Percentiles rank a stretch among this genome's conserved stretches.
phyloP scores from a whole-genome alignment of 2,329 filamentous ascomycete genomes.

The Cryphonectria radicalis region DNA sequence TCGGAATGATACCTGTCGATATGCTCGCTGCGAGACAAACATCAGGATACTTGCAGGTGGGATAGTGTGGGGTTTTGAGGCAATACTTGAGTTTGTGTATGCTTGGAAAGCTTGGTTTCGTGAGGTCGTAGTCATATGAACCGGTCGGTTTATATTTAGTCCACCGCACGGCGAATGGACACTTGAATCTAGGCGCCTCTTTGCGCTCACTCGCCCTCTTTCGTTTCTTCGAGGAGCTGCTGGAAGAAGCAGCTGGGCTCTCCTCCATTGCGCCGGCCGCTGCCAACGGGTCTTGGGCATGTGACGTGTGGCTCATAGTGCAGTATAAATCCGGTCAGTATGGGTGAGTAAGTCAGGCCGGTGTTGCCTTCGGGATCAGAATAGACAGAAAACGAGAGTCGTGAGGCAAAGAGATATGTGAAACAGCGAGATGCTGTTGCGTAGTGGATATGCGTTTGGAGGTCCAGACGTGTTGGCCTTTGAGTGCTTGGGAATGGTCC shows the following conservation, averaged over 20 bases:
- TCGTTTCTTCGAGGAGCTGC: not conserved
- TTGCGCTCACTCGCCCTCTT: not conserved
- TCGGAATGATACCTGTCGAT: not conserved
- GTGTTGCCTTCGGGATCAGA: not conserved
- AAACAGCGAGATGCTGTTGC: not conserved
- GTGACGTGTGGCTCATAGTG: not conserved
- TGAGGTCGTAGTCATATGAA: too few relatives aligned
- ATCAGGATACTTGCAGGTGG: not conserved
- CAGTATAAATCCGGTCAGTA: not conserved
- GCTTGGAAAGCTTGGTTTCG: not conserved
- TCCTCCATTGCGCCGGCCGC: not conserved
- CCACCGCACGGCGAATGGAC: not conserved
- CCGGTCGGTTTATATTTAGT: too few relatives aligned
- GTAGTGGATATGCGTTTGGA: not conserved
- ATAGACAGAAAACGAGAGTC: not conserved
- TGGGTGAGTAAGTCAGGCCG: not conserved
- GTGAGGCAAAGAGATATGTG: not conserved
- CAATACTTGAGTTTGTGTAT: constrained; percentile 5
- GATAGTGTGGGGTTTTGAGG: not conserved
- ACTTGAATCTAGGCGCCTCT: not conserved
- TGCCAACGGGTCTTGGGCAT: not conserved
- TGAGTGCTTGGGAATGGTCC: not conserved
- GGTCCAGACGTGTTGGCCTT: too few relatives aligned
- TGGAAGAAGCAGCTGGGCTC: not conserved
- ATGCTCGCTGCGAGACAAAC: not conserved